Evolutionary conservation across 208 protist genomes (phyloP), one percentile per base, ranked within the genome.

Genomic region (Endotrypanum monterogeii): DNA sequence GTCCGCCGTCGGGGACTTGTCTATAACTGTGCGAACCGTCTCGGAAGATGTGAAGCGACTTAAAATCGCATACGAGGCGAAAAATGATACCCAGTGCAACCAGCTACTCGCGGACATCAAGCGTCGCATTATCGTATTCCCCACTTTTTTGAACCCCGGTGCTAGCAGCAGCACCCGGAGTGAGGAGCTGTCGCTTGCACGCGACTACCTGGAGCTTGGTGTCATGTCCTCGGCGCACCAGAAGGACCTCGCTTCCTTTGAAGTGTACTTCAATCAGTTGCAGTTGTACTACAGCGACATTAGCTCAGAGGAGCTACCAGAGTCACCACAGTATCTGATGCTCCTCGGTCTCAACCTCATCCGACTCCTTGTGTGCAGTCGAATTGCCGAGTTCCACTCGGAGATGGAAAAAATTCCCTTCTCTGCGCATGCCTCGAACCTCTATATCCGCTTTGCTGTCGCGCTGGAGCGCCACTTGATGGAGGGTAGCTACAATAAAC

Each of bases 401-500:
- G 91, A 98, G 74, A 80, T 98, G 71, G 96, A 98, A 70, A 90
- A 94, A 56, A 97, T 98, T 37, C 89, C 94, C 6, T 81, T 90
- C 46, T 78, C 82, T 28, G 85, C 86, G 56, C 93, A 97, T 60
- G 80, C 73, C 23, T 76, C 71, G n/a, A 93, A 94, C 80, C 79
- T 77, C 30, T 94, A 90, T 77, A 90, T 97, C 55, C 90, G 93
- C 55, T 95, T 94, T 52, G 90, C 93, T 7, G 89, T 98, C 41
- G 84, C 88, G 65, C 83, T 98, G 44, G 94, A 98, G 82, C 89
- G 94, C 3, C 98, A 89, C 70, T 65, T 97, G 55, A 98, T 98
- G 96, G 94, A 98, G 76, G 94, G 95, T 3, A 97, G 91, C 73
- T 98, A 98, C 84, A 92, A 97, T 80, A 98, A 98, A 71, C 82